A percentile compares a stretch with the other conserved stretches of the same genome.
Conservation (phyloP, 2,329 filamentous ascomycete species). For the Berkeleyomyces rouxiae region DNA sequence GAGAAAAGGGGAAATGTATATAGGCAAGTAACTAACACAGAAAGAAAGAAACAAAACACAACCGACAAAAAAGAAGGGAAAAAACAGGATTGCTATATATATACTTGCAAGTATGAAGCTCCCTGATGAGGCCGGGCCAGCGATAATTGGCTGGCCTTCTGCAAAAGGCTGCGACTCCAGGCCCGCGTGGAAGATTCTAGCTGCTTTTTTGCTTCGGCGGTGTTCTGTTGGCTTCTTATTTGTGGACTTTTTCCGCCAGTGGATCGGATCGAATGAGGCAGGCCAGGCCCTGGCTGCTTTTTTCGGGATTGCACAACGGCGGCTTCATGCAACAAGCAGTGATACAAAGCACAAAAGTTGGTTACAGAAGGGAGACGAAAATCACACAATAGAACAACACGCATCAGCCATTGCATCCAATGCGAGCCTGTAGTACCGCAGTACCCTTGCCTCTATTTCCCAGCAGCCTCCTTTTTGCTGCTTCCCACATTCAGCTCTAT, state of each 20-base stretch:
- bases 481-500: conserved; percentile 15
- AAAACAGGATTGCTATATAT: not conserved
- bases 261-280: not conserved
- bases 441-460: not conserved
- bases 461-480: not conserved
- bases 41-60: not conserved
- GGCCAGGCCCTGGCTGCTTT: not conserved
- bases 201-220: not conserved
- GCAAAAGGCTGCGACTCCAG: not conserved
- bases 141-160: not conserved
- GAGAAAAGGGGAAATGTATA: not conserved
- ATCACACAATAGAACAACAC: no score
- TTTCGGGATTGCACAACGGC: not conserved
- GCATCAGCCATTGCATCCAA: no score
- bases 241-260: not conserved
- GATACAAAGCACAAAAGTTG: not conserved
- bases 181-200: conserved; percentile 10
- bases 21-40: not conserved
- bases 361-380: no score
- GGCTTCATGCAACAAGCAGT: not conserved
- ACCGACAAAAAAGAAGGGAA: not conserved
- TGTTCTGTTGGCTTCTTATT: conserved; percentile 6
- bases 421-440: no score
- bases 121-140: not conserved
- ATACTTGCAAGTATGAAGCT: not conserved